A percentile compares a stretch with the other conserved stretches of the same genome.
phyloP scores from a whole-genome alignment of 495 filamentous ascomycete genomes.

The Xylaria grammica region DNA sequence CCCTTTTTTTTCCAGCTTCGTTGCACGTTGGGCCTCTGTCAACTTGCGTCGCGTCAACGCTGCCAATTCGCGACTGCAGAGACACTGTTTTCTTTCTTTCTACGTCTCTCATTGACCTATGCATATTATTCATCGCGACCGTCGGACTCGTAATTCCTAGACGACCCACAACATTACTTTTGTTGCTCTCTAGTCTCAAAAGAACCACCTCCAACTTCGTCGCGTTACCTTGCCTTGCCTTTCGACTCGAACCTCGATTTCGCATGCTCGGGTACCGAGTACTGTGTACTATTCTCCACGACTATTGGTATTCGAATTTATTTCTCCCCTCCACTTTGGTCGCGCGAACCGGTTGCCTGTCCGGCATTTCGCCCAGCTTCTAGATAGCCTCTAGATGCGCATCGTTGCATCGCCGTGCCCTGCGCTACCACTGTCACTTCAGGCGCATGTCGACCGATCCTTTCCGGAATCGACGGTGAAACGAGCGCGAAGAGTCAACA shows the following conservation, averaged over 20 bases:
- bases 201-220: not conserved
- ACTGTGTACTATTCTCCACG: not conserved
- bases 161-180: not conserved
- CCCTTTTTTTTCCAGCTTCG: not conserved
- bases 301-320: not conserved
- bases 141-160: not conserved
- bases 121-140: not conserved
- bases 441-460: slow-evolving; percentile 36
- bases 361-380: not conserved
- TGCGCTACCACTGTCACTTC: not conserved
- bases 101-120: not conserved
- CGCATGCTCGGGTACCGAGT: too few relatives aligned
- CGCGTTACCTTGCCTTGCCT: not conserved
- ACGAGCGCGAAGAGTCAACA: slow-evolving; percentile 27
- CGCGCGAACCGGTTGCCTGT: not conserved
- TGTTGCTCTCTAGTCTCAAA: not conserved
- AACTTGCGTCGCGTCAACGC: not conserved
- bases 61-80: not conserved
- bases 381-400: slow-evolving; percentile 23
- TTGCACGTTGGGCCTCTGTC: not conserved
- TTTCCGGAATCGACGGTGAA: slow-evolving; percentile 31
- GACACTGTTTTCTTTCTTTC: slow-evolving; percentile 8
- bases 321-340: not conserved
- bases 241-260: not conserved
- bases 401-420: slow-evolving; percentile 8